These are phyloP conservation scores for Chenopodium berlandieri DNA, from an alignment of 148 eudicot species.

Conservation along the genomic window DNA sequence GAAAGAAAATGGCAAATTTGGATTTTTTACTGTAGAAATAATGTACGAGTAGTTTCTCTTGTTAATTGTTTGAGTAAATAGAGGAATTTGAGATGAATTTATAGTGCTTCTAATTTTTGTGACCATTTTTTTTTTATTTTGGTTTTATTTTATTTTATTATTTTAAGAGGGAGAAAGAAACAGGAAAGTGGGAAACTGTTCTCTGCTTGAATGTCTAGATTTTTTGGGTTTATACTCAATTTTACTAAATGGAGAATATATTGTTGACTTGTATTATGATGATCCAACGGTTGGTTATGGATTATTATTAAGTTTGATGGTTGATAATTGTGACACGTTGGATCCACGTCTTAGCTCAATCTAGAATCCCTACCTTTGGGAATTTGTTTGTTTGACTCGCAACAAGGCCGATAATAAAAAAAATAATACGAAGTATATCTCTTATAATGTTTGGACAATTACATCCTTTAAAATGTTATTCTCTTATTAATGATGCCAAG, in stretches of 20 bases:
- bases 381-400: constrained; percentile 3
- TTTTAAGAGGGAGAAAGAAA: not conserved
- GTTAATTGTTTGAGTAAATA: constrained; percentile 3
- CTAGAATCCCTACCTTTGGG: not conserved
- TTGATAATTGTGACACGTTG: constrained; percentile 22
- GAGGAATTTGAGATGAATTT: constrained; percentile 25
- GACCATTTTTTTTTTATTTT: constrained; percentile 13
- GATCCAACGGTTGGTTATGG: constrained; percentile 24
- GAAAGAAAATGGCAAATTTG: not conserved
- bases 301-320: constrained; percentile 15
- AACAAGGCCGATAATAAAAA: not conserved
- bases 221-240: not conserved
- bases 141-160: not conserved
- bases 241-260: not conserved
- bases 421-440: too few species aligned
- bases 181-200: not conserved
- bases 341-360: constrained; percentile 36
- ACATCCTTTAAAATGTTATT: too few species aligned
- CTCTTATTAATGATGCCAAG: too few species aligned
- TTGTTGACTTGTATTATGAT: not conserved
- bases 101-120: constrained; percentile 21
- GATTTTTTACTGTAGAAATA: not conserved
- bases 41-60: not conserved
- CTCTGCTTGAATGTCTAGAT: not conserved
- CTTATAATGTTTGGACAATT: too few species aligned